Evolutionary conservation across 2,329 filamentous ascomycete genomes (phyloP).

Genomic region (Phyllosticta citrichinensis): DNA sequence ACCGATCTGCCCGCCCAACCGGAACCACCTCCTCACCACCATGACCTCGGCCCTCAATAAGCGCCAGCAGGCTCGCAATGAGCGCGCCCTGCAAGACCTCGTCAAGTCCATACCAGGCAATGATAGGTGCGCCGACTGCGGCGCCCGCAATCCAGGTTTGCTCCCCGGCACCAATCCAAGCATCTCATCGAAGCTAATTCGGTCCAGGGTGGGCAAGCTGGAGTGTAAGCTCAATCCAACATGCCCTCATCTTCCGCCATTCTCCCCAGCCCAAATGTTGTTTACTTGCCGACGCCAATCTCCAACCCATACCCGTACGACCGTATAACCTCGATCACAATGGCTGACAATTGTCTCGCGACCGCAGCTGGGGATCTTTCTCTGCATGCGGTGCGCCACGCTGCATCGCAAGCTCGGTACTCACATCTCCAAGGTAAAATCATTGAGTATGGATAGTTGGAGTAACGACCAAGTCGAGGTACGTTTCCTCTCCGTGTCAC

Average conservation of each 20-base stretch:
- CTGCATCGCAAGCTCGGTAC: conserved; percentile 95
- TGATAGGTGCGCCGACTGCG: conserved; percentile 88
- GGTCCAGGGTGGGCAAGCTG: conserved; percentile 81
- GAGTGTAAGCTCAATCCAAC: conserved; percentile 57
- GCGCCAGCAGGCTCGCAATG: conserved; percentile 95
- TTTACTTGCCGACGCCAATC: background rate
- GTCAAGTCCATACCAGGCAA: conserved; percentile 79
- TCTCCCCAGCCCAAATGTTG: background rate
- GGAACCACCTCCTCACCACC: conserved; percentile 8
- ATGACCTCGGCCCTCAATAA: conserved; percentile 79
- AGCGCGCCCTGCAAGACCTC: conserved; percentile 81
- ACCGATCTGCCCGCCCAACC: conserved; percentile 1
- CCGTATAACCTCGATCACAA: background rate
- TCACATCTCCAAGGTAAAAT: conserved; percentile 98
- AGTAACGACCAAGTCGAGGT: conserved; percentile 93
- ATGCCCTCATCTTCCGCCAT: background rate
- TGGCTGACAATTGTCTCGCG: conserved; percentile 1
- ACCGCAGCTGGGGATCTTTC: conserved; percentile 75
- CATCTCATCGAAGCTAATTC: background rate
- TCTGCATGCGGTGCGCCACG: conserved; percentile 94
- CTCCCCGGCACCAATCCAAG: conserved; percentile 1
- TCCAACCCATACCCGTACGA: background rate
- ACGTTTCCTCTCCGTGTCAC: conserved; percentile 28
- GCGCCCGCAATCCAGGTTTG: conserved; percentile 78
- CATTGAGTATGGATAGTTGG: conserved; percentile 97